These are phyloP conservation scores for Populus hybrid DNA, from an alignment of 441 rosid genomes.

Conservation along the genomic window DNA sequence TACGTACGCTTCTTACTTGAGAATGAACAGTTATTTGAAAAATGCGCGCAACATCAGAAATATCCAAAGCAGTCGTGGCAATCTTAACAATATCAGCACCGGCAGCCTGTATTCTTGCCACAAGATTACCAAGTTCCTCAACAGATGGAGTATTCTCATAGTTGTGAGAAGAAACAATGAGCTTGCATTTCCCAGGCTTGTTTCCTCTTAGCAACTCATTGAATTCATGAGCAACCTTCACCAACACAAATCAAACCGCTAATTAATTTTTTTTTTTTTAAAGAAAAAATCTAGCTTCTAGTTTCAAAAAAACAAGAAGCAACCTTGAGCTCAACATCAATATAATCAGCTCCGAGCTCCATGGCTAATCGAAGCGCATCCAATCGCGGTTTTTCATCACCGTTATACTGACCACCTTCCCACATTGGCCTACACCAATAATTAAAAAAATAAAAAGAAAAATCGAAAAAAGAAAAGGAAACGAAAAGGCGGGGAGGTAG, in stretches of 20 bases:
- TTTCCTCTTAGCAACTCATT: slow-evolving; percentile 49
- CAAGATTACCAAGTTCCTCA: slow-evolving; percentile 79
- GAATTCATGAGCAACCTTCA: slow-evolving; percentile 75
- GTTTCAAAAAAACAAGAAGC: not conserved
- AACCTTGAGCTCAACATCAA: slow-evolving; percentile 96
- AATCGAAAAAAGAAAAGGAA: not conserved
- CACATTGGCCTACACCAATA: slow-evolving; percentile 63
- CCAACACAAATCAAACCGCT: slow-evolving; percentile 2
- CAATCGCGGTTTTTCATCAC: slow-evolving; percentile 65
- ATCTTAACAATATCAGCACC: slow-evolving; percentile 96
- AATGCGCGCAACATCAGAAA: slow-evolving; percentile 78
- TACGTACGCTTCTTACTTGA: slow-evolving; percentile 60
- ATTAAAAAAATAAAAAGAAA: not conserved
- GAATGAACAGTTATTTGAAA: slow-evolving; percentile 80
- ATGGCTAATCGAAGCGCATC: slow-evolving; percentile 75
- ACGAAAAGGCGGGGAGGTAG: not conserved
- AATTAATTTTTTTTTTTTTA: not conserved
- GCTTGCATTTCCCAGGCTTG: slow-evolving; percentile 63
- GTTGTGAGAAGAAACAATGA: slow-evolving; percentile 87
- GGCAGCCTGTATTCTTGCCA: slow-evolving; percentile 60
- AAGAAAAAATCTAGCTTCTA: not conserved
- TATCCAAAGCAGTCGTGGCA: slow-evolving; percentile 84
- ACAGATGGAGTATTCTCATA: slow-evolving; percentile 71
- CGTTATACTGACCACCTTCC: slow-evolving; percentile 94
- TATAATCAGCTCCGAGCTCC: slow-evolving; percentile 90